phyloP scores from a whole-genome alignment of 1,284 basidiomycete genomes.

The Trichosporon sp. region DNA sequence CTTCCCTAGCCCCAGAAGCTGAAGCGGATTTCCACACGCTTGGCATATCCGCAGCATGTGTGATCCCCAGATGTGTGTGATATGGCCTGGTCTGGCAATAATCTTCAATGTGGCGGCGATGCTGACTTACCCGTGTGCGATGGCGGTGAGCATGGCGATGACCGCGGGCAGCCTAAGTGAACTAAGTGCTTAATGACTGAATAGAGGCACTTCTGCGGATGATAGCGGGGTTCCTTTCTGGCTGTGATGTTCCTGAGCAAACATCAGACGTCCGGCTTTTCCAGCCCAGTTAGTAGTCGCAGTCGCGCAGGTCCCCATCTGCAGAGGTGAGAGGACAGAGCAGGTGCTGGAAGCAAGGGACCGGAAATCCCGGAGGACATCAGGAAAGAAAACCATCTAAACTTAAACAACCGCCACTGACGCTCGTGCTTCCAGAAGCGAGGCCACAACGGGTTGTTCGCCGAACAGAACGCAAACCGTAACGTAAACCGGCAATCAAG shows the following conservation, averaged over 20 bases:
- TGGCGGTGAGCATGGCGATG: not conserved
- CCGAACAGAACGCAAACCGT: not conserved
- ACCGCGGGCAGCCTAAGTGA: not conserved
- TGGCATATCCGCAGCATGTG: not conserved
- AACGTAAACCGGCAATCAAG: not conserved
- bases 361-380: not conserved
- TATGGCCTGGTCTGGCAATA: not conserved
- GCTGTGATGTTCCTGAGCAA: too few relatives aligned
- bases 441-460: not conserved
- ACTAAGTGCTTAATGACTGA: not conserved
- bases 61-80: not conserved
- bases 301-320: too few relatives aligned
- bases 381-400: not conserved
- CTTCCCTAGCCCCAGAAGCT: too few relatives aligned
- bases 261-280: too few relatives aligned
- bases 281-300: too few relatives aligned
- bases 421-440: not conserved
- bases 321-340: not conserved
- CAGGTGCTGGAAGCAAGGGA: not conserved
- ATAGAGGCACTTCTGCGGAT: not conserved
- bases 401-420: not conserved
- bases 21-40: not conserved
- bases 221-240: too few relatives aligned
- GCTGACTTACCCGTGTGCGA: too few relatives aligned
- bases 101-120: not conserved